Evolutionary conservation across 202 grass and related monocot genomes (phyloP), one percentile per base, ranked within the genome.

Genomic region (Carex sylvatica): DNA sequence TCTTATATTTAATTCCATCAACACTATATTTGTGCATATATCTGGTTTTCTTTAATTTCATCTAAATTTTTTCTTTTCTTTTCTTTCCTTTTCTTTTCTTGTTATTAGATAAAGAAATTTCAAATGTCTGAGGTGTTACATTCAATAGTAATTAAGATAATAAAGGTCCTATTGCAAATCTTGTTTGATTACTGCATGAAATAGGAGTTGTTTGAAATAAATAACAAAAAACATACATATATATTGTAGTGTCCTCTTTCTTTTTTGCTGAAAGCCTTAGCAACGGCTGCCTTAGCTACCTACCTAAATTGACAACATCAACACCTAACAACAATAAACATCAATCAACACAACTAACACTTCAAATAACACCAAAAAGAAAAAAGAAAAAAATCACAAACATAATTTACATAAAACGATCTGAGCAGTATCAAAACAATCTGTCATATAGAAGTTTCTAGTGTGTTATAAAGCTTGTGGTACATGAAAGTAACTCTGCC

Each of bases 21-120:
- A 67, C 80, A 82, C 28, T 82, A 68, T 82, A 67, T 65, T 74
- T 67, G 36, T 81, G 60, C 24, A 80, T 62, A 80, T 81, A 65
- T 81, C 40, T 63, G 30, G 61, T 24, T 80, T 51, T 19, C 60
- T 9, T n/a, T 30, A 13, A 19, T 52, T 67, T 53, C 40, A 51
- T 65, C 38, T 56, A 19, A 70, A 28, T 33, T 3, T 75, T 75
- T 31, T 75, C 16, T 5, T 26, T 73, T 51, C 10, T 35, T 40
- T 40, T 73, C 23, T 70, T 70, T 23, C 11, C 12, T 26, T 23
- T 35, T 2, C 4, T 1, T n/a, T 70, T 30, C 4, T 30, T 56
- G 46, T 61, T 36, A 63, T 2, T 24, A 80, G 30, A 63, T 63
- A 44, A 80, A 24, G 77, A 63, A 64, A 80, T 46, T 63, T 47